These are phyloP conservation scores for Harringtonia aguacate DNA, from an alignment of 2,329 filamentous ascomycete species.

Conservation along the genomic window DNA sequence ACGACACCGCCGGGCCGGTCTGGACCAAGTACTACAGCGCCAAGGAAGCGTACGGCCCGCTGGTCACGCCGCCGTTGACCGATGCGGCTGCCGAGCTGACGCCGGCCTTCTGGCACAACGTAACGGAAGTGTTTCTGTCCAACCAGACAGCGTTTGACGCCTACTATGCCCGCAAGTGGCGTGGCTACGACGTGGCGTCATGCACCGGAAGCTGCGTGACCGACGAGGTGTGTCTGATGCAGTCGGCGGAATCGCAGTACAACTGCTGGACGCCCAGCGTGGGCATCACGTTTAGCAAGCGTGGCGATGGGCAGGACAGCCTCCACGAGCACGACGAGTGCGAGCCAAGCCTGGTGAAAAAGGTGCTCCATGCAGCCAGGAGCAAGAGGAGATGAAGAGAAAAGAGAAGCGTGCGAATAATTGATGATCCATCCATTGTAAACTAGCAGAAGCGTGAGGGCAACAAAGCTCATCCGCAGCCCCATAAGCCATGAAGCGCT, in stretches of 20 bases:
- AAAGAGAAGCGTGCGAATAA: too few relatives aligned
- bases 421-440: too few relatives aligned
- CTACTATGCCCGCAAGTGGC: conserved; percentile 22
- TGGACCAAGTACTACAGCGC: conserved; percentile 47
- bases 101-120: conserved; percentile 29
- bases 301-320: background rate
- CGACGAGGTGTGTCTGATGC: conserved; percentile 24
- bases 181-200: conserved; percentile 18
- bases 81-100: conserved; percentile 30
- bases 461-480: too few relatives aligned
- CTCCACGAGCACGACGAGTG: background rate
- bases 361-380: too few relatives aligned
- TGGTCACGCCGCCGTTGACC: conserved; percentile 27
- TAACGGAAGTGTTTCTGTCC: conserved; percentile 22
- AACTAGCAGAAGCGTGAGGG: too few relatives aligned
- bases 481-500: too few relatives aligned
- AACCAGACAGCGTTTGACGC: conserved; percentile 22
- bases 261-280: conserved; percentile 17
- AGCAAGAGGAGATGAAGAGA: too few relatives aligned
- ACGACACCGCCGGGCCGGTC: conserved; percentile 30
- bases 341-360: conserved; percentile 1
- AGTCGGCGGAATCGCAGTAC: conserved; percentile 24
- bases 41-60: conserved; percentile 37
- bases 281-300: conserved; percentile 3
- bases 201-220: conserved; percentile 22